These are phyloP conservation scores for Entophlyctis helioformis DNA, from an alignment of 192 early-diverging fungal species.

Conservation along the genomic window DNA sequence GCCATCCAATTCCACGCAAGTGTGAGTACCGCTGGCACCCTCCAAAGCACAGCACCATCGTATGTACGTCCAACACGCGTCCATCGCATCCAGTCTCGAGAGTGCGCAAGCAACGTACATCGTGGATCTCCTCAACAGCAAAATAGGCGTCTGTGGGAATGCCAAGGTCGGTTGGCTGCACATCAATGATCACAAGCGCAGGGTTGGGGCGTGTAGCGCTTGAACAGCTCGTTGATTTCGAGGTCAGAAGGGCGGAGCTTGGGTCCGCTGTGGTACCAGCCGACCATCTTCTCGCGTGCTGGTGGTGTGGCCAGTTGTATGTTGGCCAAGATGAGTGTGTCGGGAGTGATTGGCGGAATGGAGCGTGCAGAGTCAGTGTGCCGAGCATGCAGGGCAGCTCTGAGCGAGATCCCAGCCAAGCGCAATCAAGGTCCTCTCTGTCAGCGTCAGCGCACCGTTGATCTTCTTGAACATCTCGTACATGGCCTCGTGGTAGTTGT, in stretches of 20 bases:
- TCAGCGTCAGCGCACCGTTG: slow-evolving; percentile 83
- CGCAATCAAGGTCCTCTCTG: no score
- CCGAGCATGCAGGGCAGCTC: no score
- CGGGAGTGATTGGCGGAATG: no score
- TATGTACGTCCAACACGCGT: no score
- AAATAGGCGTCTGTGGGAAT: slow-evolving; percentile 97
- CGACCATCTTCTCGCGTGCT: slow-evolving; percentile 92
- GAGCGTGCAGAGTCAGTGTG: no score
- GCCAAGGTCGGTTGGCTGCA: slow-evolving; percentile 83
- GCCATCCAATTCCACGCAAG: no score
- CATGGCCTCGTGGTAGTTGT: slow-evolving; percentile 99
- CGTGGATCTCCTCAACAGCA: slow-evolving; percentile 95
- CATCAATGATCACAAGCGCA: slow-evolving; percentile 94
- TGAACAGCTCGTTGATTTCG: slow-evolving; percentile 97
- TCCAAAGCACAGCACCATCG: no score
- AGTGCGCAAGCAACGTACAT: slow-evolving; percentile 68
- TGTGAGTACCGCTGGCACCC: no score
- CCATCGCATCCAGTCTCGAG: no score
- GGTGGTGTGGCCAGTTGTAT: no score
- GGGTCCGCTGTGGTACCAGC: slow-evolving; percentile 99
- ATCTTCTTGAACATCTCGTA: slow-evolving; percentile 99
- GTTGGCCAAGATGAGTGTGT: no score
- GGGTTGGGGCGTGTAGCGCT: slow-evolving; percentile 90
- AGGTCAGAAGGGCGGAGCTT: slow-evolving; percentile 92
- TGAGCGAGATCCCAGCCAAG: no score